Evolutionary conservation across 2,329 filamentous ascomycete genomes (phyloP).

Genomic region (Kalmusia sp.): DNA sequence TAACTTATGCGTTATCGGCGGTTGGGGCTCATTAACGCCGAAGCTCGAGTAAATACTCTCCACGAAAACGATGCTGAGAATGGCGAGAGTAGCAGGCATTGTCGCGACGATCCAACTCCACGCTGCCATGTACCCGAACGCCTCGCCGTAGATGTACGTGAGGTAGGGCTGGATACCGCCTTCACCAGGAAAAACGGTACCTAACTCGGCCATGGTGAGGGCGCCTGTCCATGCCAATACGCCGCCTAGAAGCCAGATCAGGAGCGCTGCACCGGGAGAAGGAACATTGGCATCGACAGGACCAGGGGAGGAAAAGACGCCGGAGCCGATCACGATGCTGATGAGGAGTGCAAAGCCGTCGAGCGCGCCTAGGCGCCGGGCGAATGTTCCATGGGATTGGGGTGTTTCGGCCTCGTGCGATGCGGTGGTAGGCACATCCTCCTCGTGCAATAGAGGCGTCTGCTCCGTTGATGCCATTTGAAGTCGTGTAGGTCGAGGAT

Average conservation of each 20-base stretch:
- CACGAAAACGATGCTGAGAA: conserved; percentile 68
- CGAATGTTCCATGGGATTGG: conserved; percentile 37
- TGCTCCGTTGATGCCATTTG: conserved; percentile 5
- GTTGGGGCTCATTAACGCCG: conserved; percentile 64
- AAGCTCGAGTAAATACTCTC: conserved; percentile 56
- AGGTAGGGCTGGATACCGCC: conserved; percentile 70
- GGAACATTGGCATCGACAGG: conserved; percentile 70
- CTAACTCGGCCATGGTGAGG: conserved; percentile 67
- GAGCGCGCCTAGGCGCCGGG: conserved; percentile 36
- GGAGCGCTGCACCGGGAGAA: conserved; percentile 64
- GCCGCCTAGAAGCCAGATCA: conserved; percentile 69
- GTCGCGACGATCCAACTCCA: conserved; percentile 72
- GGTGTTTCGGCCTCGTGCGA: conserved; percentile 15
- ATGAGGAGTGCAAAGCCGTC: conserved; percentile 65
- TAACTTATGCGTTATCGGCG: conserved; percentile 51
- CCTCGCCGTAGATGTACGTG: conserved; percentile 66
- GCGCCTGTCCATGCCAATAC: conserved; percentile 70
- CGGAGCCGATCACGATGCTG: conserved; percentile 70
- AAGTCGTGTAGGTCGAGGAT: not conserved
- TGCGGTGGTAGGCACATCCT: not conserved
- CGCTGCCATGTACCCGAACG: conserved; percentile 67
- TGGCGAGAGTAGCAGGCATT: conserved; percentile 70
- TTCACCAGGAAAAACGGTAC: conserved; percentile 69
- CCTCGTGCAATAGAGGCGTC: not conserved
- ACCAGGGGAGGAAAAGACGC: conserved; percentile 70